Evolutionary conservation across 2,329 filamentous ascomycete species (phyloP).

Genomic region (Penicillium sp.): DNA sequence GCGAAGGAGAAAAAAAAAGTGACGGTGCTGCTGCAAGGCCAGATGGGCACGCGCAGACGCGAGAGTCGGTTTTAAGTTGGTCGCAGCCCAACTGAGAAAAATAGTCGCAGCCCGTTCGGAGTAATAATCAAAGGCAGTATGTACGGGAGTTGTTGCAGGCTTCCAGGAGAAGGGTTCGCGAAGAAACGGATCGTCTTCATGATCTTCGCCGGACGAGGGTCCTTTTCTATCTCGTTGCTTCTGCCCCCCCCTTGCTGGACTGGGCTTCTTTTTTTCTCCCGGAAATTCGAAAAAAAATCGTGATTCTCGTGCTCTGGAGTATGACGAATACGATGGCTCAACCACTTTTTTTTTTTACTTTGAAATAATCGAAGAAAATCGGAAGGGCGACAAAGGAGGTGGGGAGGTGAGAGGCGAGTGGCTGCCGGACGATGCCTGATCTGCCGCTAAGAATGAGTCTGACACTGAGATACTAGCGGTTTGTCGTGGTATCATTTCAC

Average conservation of each 20-base stretch:
- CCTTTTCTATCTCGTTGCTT: constrained; percentile 6
- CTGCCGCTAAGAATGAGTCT: constrained; percentile 22
- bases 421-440: constrained; percentile 25
- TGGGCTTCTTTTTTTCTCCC: constrained; percentile 5
- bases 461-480: constrained; percentile 4
- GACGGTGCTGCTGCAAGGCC: constrained; percentile 11
- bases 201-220: constrained; percentile 9
- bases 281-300: background rate
- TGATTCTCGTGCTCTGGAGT: constrained; percentile 2
- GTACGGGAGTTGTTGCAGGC: no score
- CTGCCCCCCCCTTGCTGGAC: background rate
- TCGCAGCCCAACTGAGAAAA: constrained; percentile 18
- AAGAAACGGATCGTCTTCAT: constrained; percentile 16
- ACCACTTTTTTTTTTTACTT: background rate
- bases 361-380: constrained; percentile 15
- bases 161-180: constrained; percentile 6
- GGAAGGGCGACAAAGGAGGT: constrained; percentile 17
- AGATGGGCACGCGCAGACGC: constrained; percentile 21
- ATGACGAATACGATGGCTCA: constrained; percentile 6
- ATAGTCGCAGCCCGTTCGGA: background rate
- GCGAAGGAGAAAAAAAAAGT: constrained; percentile 11
- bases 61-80: constrained; percentile 18
- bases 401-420: constrained; percentile 20
- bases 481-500: background rate
- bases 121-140: background rate